Percentiles rank a stretch among this genome's conserved stretches.
Evolutionary conservation across 495 filamentous ascomycete genomes (phyloP).

Genomic region (Letharia lupina): DNA sequence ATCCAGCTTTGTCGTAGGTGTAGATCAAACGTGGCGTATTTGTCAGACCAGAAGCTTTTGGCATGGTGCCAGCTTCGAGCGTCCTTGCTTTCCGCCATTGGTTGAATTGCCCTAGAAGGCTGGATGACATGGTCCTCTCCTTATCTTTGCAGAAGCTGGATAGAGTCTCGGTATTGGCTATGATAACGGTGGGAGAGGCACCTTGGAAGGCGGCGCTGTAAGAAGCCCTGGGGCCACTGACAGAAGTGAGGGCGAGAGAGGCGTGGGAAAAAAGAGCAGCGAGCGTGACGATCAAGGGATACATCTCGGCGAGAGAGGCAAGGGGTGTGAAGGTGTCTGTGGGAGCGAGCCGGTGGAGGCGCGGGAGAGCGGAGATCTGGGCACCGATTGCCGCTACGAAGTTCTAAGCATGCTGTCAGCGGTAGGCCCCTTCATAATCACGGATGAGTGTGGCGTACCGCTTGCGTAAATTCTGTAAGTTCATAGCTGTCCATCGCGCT

Average conservation of each 20-base stretch:
- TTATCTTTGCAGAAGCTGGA: conserved; percentile 51
- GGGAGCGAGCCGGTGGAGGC: conserved; percentile 57
- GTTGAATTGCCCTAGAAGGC: conserved; percentile 46
- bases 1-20: conserved; percentile 50
- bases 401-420: conserved; percentile 45
- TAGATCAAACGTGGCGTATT: conserved; percentile 48
- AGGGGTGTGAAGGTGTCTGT: conserved; percentile 83
- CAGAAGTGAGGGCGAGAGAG: conserved; percentile 81
- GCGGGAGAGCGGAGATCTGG: conserved; percentile 66
- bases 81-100: conserved; percentile 62
- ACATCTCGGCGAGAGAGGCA: conserved; percentile 68
- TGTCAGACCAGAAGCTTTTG: conserved; percentile 34
- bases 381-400: conserved; percentile 70
- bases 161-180: conserved; percentile 68
- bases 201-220: conserved; percentile 61
- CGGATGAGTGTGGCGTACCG: conserved; percentile 33
- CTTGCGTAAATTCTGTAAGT: conserved; percentile 66
- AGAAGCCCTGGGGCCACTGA: conserved; percentile 61
- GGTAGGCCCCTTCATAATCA: not conserved
- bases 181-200: conserved; percentile 73
- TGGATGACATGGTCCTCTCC: conserved; percentile 42
- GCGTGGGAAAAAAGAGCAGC: conserved; percentile 75
- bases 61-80: conserved; percentile 62
- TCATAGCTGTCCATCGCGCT: conserved; percentile 42
- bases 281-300: conserved; percentile 71